Conservation (phyloP, 306 rosid genomes). For the Glycine soja region DNA sequence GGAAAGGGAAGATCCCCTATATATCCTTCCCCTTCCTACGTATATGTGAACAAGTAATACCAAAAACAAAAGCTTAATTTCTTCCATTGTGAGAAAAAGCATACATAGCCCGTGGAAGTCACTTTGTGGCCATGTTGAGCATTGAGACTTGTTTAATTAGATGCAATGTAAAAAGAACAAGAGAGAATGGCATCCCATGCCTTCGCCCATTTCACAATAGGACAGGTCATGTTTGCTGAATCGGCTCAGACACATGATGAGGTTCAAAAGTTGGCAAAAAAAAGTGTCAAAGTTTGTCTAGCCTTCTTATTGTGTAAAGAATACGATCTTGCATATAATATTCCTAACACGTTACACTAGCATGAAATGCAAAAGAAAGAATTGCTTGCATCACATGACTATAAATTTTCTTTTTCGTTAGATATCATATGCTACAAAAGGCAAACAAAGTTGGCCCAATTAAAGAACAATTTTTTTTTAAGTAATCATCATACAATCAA, state of each 20-base stretch:
- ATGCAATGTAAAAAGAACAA: constrained; percentile 61
- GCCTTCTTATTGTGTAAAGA: background rate
- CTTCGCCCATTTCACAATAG: constrained; percentile 38
- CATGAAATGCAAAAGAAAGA: constrained; percentile 24
- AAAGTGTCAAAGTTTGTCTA: constrained; percentile 50
- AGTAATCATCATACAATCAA: constrained; percentile 35
- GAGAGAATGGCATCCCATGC: constrained; percentile 67
- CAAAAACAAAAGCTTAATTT: constrained; percentile 49
- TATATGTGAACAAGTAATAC: constrained; percentile 42
- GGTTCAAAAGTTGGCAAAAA: constrained; percentile 51
- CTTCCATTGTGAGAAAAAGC: constrained; percentile 32
- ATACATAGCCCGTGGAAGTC: constrained; percentile 47
- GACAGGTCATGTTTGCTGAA: background rate
- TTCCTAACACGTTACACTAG: constrained; percentile 45
- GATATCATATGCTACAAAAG: constrained; percentile 22
- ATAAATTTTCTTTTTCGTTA: constrained; percentile 23
- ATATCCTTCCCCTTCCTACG: background rate
- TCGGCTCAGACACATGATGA: constrained; percentile 55
- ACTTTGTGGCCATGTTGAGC: constrained; percentile 9
- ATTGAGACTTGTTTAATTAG: constrained; percentile 50
- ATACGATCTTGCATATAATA: constrained; percentile 40
- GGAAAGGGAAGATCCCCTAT: too few relatives aligned
- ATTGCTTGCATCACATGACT: constrained; percentile 41
- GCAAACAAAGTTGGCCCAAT: constrained; percentile 38
- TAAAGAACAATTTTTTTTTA: background rate